Evolutionary conservation across 2,329 filamentous ascomycete genomes (phyloP).

Genomic region (Didymella segeticola): DNA sequence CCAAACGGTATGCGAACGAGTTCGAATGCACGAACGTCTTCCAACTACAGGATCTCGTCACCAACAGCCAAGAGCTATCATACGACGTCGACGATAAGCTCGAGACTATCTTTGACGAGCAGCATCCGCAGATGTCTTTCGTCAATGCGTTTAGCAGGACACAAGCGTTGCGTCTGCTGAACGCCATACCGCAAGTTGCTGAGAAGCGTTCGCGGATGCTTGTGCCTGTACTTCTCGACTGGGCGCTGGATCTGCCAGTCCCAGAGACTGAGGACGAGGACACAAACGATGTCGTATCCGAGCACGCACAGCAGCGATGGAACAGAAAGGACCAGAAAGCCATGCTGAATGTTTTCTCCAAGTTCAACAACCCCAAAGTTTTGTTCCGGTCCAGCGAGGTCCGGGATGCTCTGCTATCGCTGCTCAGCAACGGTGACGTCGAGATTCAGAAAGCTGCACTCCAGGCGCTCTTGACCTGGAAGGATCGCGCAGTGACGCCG

Average conservation of each 20-base stretch:
- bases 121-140: conserved; percentile 63
- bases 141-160: conserved; percentile 67
- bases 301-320: conserved; percentile 57
- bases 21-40: conserved; percentile 85
- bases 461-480: conserved; percentile 89
- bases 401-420: conserved; percentile 73
- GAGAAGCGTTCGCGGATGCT: conserved; percentile 86
- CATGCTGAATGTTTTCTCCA: conserved; percentile 79
- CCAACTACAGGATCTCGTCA: conserved; percentile 50
- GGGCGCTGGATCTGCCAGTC: conserved; percentile 59
- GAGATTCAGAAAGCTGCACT: conserved; percentile 87
- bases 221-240: conserved; percentile 84
- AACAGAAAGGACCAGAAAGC: conserved; percentile 81
- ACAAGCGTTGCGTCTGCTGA: conserved; percentile 81
- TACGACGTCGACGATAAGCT: conserved; percentile 59
- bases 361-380: conserved; percentile 85
- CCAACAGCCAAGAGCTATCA: conserved; percentile 21
- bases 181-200: conserved; percentile 74
- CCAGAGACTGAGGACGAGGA: conserved; percentile 16
- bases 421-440: conserved; percentile 86
- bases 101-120: conserved; percentile 67
- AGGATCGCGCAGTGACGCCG: conserved; percentile 73
- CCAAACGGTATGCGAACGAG: conserved; percentile 62
- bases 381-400: conserved; percentile 80
- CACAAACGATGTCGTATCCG: conserved; percentile 19